Evolutionary conservation across 805 yeast species (phyloP).

Genomic region (Pichia paraexigua): DNA sequence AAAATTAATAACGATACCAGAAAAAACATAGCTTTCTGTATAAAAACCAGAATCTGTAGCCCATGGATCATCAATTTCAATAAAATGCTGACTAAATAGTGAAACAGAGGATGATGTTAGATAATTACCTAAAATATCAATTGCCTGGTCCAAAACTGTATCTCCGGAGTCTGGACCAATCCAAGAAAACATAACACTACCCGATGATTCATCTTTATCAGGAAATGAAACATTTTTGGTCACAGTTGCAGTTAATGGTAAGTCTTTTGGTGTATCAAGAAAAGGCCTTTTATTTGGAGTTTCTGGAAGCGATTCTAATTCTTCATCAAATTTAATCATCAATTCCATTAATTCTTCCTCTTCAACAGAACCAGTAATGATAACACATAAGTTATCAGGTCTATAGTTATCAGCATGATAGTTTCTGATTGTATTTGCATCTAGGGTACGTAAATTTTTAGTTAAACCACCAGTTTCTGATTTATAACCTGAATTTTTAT

Average conservation of each 20-base stretch:
- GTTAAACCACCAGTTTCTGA: slow-evolving; percentile 93
- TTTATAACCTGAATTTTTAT: slow-evolving; percentile 67
- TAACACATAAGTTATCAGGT: slow-evolving; percentile 76
- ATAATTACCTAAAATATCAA: slow-evolving; percentile 64
- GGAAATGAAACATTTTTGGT: slow-evolving; percentile 66
- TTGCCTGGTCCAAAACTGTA: slow-evolving; percentile 50
- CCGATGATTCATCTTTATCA: slow-evolving; percentile 78
- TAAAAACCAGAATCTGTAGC: slow-evolving; percentile 64
- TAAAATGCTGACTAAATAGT: slow-evolving; percentile 57
- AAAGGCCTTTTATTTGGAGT: slow-evolving; percentile 58
- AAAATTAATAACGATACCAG: slow-evolving; percentile 49
- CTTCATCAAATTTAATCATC: slow-evolving; percentile 54
- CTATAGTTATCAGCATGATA: slow-evolving; percentile 70
- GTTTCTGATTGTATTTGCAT: slow-evolving; percentile 63
- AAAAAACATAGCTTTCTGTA: slow-evolving; percentile 65
- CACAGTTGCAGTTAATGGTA: slow-evolving; percentile 30
- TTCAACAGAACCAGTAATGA: slow-evolving; percentile 80
- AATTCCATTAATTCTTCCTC: slow-evolving; percentile 58
- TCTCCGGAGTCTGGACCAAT: slow-evolving; percentile 64
- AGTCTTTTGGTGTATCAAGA: slow-evolving; percentile 55
- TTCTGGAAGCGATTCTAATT: slow-evolving; percentile 37
- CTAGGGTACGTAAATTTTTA: slow-evolving; percentile 62
- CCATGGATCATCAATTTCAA: slow-evolving; percentile 75
- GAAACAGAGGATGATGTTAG: slow-evolving; percentile 74
- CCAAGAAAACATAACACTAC: slow-evolving; percentile 71